Conservation (phyloP, 208 protist species). For the Leishmania braziliensis region DNA sequence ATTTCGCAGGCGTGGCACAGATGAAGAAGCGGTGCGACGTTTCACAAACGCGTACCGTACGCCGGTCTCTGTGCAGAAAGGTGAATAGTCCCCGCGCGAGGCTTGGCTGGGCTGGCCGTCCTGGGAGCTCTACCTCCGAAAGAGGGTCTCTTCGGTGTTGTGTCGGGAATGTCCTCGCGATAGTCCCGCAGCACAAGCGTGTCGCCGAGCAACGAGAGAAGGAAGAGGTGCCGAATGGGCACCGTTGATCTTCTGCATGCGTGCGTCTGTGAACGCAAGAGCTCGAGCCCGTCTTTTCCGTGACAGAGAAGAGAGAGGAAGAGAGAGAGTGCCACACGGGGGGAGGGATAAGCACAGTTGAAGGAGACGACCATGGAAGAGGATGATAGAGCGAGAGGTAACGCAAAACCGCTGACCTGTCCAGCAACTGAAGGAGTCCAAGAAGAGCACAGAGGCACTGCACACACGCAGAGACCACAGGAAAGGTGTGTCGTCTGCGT, state of each 20-base stretch:
- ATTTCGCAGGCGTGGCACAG: conserved; percentile 73
- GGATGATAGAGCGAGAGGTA: conserved; percentile 4
- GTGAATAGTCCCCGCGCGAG: conserved; percentile 59
- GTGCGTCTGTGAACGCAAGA: neutral
- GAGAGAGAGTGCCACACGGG: neutral
- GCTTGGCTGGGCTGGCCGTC: conserved; percentile 43
- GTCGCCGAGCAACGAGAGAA: conserved; percentile 83
- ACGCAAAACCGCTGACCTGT: neutral
- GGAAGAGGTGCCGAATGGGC: conserved; percentile 74
- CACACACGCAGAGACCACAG: neutral
- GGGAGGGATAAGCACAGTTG: neutral
- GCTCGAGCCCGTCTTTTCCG: neutral
- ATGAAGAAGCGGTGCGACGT: conserved; percentile 84
- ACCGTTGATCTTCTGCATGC: conserved; percentile 4
- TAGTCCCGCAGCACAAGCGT: conserved; percentile 88
- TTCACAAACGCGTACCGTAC: conserved; percentile 83
- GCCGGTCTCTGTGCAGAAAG: conserved; percentile 71
- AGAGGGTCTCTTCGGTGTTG: conserved; percentile 80
- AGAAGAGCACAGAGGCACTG: neutral
- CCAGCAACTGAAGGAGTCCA: neutral
- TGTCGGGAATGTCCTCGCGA: conserved; percentile 60
- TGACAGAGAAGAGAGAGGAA: neutral
- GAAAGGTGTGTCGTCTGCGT: neutral
- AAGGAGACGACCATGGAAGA: conserved; percentile 3
- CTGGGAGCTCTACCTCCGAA: conserved; percentile 77